Conservation (phyloP, 805 yeast genomes). For the Ogataea glucozyma region DNA sequence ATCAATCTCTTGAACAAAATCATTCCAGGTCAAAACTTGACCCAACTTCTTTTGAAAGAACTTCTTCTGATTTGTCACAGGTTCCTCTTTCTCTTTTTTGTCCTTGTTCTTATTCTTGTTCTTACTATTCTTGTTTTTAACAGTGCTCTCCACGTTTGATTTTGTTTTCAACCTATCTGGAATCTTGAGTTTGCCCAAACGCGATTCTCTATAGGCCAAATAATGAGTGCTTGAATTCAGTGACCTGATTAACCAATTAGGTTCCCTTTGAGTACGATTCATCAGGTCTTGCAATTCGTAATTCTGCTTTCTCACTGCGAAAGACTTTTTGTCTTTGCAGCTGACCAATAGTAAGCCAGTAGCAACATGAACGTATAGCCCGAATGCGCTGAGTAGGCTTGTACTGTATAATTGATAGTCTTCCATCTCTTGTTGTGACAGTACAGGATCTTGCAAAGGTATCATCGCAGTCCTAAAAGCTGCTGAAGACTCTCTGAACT, state of each 20-base stretch:
- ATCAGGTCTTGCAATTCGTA: conserved; percentile 33
- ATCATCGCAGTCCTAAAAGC: conserved; percentile 19
- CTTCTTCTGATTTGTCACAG: conserved; percentile 7
- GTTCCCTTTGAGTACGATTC: conserved; percentile 23
- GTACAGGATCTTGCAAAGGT: conserved; percentile 17
- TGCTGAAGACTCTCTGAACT: conserved; percentile 22
- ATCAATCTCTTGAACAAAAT: conserved; percentile 15
- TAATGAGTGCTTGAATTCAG: neutral
- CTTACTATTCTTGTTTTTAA: neutral
- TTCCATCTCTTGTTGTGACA: conserved; percentile 5
- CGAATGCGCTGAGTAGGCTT: conserved; percentile 28
- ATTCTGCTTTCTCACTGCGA: conserved; percentile 24
- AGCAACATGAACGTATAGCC: conserved; percentile 27
- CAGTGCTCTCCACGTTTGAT: no score
- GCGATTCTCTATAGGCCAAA: neutral
- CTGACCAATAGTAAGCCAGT: conserved; percentile 25
- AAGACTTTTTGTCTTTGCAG: conserved; percentile 25
- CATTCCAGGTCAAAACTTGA: conserved; percentile 6
- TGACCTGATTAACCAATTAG: neutral
- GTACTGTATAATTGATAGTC: conserved; percentile 19
- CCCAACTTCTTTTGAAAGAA: no score
- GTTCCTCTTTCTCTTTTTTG: neutral
- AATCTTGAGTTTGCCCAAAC: neutral
- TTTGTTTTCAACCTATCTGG: no score
- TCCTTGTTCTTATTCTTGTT: neutral